Evolutionary conservation across 2,329 filamentous ascomycete species (phyloP), one percentile per base, ranked within the genome.

Genomic region (Ophiocordyceps sinensis): DNA sequence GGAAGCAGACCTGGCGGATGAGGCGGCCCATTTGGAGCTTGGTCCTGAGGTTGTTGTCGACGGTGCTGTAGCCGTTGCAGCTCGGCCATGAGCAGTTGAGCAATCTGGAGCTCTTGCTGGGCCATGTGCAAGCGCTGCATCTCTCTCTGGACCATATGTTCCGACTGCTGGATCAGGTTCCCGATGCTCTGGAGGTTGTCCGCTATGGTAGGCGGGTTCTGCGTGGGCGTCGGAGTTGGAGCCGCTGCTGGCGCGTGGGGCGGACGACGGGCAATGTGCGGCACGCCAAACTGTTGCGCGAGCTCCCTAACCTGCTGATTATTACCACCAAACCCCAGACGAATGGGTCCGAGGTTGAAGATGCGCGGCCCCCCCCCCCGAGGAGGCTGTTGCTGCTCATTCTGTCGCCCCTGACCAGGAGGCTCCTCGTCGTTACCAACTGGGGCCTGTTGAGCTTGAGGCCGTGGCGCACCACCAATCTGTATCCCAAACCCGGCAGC

Each of bases 291-390:
- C 45, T 75, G 75, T 44, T 79, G 75, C 5, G 75, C 78, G 48
- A 85, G 64, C 47, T 85, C 79, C 42, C 77, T 71, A 29, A 85
- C 70, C 43, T 85, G 75, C 17, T 71, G 64, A 59, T 60, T 79
- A 57, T 60, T 82, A 66, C 84, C 79, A n/a, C 80, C 84, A 50
- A 89, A 84, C 0, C 81, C 84, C 19, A 91, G 64, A 26, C 83
- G 69, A 28, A 91, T 64, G 2, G 85, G 85, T 1, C 85, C 85
- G 37, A 91, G 62, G 49, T 85, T 82, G 51, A 82, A 79, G 42
- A 85, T 68, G 35, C 77, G 68, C 46, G 77, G 71, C 39, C 71
- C 67, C 12, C 54, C 58, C 12, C 49, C 49, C 28, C 47, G 46
- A 29, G 40, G 40, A 9, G 34, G 47, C 35, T 45, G 48, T 5